A percentile compares a stretch with the other conserved stretches of the same genome.
phyloP scores from a whole-genome alignment of 371 early-diverging fungal genomes.

The Gilbertella persicaria region DNA sequence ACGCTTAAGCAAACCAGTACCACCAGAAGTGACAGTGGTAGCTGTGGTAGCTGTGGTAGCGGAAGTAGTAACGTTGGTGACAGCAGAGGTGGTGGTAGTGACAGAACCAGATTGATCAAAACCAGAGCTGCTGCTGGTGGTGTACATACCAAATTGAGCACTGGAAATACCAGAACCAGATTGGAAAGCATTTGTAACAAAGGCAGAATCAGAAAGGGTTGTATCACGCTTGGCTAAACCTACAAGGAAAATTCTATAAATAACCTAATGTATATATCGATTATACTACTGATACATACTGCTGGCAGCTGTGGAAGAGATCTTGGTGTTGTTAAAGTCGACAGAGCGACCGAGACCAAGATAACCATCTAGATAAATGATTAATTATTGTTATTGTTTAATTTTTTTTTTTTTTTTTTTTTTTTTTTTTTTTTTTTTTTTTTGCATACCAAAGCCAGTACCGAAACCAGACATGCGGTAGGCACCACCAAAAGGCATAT shows the following conservation, averaged over 20 bases:
- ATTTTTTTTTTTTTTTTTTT: slow-evolving; percentile 1
- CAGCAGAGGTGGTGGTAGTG: slow-evolving; percentile 2
- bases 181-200: slow-evolving; percentile 44
- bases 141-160: slow-evolving; percentile 45
- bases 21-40: slow-evolving; percentile 2
- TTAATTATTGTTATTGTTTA: not conserved
- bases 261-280: not conserved
- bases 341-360: slow-evolving; percentile 47
- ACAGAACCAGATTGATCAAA: slow-evolving; percentile 28
- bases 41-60: slow-evolving; percentile 3
- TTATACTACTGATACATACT: slow-evolving; percentile 7
- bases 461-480: slow-evolving; percentile 49
- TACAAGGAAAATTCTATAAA: not conserved
- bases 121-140: slow-evolving; percentile 20
- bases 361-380: slow-evolving; percentile 38
- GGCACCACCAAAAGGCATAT: slow-evolving; percentile 49
- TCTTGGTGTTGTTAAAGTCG: slow-evolving; percentile 32
- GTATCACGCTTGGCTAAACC: slow-evolving; percentile 34
- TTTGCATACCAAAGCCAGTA: slow-evolving; percentile 41
- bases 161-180: slow-evolving; percentile 37
- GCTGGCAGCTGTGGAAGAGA: slow-evolving; percentile 17
- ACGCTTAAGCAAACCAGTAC: slow-evolving; percentile 20
- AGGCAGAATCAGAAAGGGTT: slow-evolving; percentile 30
- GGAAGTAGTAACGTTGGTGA: slow-evolving; percentile 1
- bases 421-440: not conserved